Conservation (phyloP, 2,329 filamentous ascomycete genomes). For the Sporothrix protearum region DNA sequence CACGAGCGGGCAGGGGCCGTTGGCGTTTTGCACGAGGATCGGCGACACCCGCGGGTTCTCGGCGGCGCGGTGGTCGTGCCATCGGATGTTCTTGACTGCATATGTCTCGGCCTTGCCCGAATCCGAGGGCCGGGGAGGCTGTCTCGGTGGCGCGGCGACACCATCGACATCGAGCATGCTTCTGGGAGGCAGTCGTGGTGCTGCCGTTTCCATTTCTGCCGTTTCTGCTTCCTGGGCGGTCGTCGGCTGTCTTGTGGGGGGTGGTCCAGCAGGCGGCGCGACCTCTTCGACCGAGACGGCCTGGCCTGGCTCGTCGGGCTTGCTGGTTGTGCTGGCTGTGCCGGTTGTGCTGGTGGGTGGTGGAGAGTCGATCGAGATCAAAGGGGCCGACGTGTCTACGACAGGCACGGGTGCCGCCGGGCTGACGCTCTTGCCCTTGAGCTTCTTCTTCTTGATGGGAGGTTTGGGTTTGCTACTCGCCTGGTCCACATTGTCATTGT, state of each 20-base stretch:
- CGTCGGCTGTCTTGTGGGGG: background rate
- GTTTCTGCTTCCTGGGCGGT: background rate
- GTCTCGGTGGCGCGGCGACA: slow-evolving; percentile 29
- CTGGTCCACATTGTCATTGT: slow-evolving; percentile 20
- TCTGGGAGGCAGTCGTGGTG: slow-evolving; percentile 33
- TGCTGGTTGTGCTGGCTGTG: too few relatives aligned
- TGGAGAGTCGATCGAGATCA: slow-evolving; percentile 18
- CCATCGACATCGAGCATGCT: slow-evolving; percentile 30
- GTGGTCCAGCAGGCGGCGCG: background rate
- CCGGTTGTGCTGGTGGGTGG: slow-evolving; percentile 22
- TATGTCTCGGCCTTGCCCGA: slow-evolving; percentile 71
- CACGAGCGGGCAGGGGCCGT: slow-evolving; percentile 89
- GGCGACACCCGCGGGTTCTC: slow-evolving; percentile 73
- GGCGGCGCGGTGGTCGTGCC: slow-evolving; percentile 63
- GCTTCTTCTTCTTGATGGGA: slow-evolving; percentile 9
- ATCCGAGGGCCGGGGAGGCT: slow-evolving; percentile 42
- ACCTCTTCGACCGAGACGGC: background rate
- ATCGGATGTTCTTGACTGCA: slow-evolving; percentile 85
- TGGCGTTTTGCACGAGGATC: slow-evolving; percentile 86
- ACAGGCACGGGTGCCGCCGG: slow-evolving; percentile 2
- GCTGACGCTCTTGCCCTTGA: slow-evolving; percentile 14
- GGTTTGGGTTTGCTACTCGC: background rate
- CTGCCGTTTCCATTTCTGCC: slow-evolving; percentile 11
- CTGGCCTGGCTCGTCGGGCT: slow-evolving; percentile 19
- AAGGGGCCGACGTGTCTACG: slow-evolving; percentile 23